Conservation (phyloP, 169 alveolate species). For the Plasmodium adleri region DNA sequence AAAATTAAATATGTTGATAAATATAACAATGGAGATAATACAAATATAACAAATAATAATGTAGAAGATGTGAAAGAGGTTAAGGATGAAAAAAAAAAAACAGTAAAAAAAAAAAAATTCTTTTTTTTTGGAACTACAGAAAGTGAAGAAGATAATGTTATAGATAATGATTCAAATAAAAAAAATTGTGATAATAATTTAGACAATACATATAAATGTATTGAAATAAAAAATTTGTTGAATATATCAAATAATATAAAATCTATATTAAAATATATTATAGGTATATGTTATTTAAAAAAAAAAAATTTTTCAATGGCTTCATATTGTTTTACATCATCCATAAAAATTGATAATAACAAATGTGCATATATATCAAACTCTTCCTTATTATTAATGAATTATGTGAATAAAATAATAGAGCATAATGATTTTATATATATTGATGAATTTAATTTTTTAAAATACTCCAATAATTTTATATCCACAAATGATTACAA, state of each 20-base stretch:
- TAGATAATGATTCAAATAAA: not conserved
- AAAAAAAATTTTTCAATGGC: slow-evolving; percentile 56
- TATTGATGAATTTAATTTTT: not conserved
- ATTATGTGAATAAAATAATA: slow-evolving; percentile 47
- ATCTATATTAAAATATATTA: slow-evolving; percentile 54
- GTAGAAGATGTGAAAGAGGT: not conserved
- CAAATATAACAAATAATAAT: not conserved
- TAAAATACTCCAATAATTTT: not conserved
- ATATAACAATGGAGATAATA: not conserved
- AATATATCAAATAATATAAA: slow-evolving; percentile 10
- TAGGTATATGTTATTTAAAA: slow-evolving; percentile 70
- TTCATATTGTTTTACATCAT: slow-evolving; percentile 50
- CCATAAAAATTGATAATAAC: slow-evolving; percentile 18
- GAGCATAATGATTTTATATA: slow-evolving; percentile 22
- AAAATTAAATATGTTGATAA: not conserved
- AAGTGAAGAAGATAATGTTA: not conserved
- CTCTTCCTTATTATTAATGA: slow-evolving; percentile 46
- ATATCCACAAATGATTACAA: not conserved
- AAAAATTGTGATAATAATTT: not conserved
- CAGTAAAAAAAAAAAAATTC: not conserved
- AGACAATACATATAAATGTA: slow-evolving; percentile 13
- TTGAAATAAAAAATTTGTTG: slow-evolving; percentile 14
- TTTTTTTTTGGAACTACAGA: not conserved
- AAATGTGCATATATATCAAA: slow-evolving; percentile 32
- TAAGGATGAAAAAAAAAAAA: not conserved